These are phyloP conservation scores for Crithidia acanthocephali DNA, from an alignment of 208 protist genomes.

Conservation along the genomic window DNA sequence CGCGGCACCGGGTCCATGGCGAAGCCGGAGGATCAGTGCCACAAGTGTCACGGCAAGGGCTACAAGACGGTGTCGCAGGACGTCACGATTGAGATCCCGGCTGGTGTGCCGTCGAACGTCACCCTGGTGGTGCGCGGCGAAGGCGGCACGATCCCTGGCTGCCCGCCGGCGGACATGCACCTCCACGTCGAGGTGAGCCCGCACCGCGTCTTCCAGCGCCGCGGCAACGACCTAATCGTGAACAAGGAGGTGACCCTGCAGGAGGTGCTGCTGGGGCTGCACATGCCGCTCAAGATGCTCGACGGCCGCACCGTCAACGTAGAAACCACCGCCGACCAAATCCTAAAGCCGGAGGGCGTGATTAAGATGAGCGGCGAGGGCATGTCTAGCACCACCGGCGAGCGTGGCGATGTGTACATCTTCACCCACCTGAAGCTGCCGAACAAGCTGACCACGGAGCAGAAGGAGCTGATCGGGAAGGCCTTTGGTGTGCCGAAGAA, in stretches of 20 bases:
- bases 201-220: slow-evolving; percentile 93
- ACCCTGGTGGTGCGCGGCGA: slow-evolving; percentile 97
- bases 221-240: slow-evolving; percentile 95
- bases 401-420: slow-evolving; percentile 87
- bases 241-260: slow-evolving; percentile 91
- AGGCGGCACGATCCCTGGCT: slow-evolving; percentile 94
- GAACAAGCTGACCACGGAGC: slow-evolving; percentile 62
- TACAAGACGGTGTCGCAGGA: slow-evolving; percentile 93
- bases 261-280: slow-evolving; percentile 94
- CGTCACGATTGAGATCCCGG: slow-evolving; percentile 96
- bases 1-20: slow-evolving; percentile 92
- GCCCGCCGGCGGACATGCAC: slow-evolving; percentile 96
- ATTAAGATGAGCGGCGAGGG: slow-evolving; percentile 86
- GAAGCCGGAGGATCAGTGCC: slow-evolving; percentile 95
- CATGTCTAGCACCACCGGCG: slow-evolving; percentile 74
- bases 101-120: slow-evolving; percentile 95
- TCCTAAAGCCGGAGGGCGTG: slow-evolving; percentile 80
- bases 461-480: slow-evolving; percentile 64
- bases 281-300: slow-evolving; percentile 90
- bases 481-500: slow-evolving; percentile 67
- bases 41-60: slow-evolving; percentile 94
- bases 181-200: slow-evolving; percentile 95
- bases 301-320: slow-evolving; percentile 92
- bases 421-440: slow-evolving; percentile 85
- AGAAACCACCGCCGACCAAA: slow-evolving; percentile 48